Base-by-base conservation (phyloP, 2,329 filamentous ascomycete species). In the Xylariomycetidae sp. region DNA sequence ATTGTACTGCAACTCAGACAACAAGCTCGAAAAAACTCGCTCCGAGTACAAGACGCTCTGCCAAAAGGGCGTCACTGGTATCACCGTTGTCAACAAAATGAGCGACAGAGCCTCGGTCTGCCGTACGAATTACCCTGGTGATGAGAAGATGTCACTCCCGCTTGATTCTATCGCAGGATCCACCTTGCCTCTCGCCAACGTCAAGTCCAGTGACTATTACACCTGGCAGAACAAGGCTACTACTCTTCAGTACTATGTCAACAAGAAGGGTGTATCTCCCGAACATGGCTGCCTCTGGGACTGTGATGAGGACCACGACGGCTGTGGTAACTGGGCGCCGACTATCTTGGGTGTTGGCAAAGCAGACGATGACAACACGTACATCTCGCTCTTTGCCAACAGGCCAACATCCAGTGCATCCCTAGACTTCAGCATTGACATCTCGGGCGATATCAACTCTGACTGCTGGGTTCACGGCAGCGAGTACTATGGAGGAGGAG, bases 201-300 rank as follows among this genome's bases (percentile, higher is more conserved):
- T 90, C 29, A 66, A 83, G 45, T 78, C 81, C 40, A 57, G 59
- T 30, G 70, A 66, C 31, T 94, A 90, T 70, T 97, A 88, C 70
- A 64, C 70, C 41, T 94, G 87, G 86, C 49, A 86, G 53, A 76
- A 76, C 50, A 74, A 74, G 59, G 51, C 66, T 31, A 97, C 92
- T 33, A 89, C 87, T 30, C 89, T 89, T 27, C 92, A 97, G 67
- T 97, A 95, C 75, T 98, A 98, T 59, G 76, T 97, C 64, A 97
- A 97, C 76, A 85, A 85, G 51, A 73, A 77, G 49, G 88, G 88
- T 40, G 69, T 84, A 33, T 51, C 63, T 13, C 65, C 79, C 38
- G 59, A 78, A 45, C 64, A 89, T 10, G 85, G 77, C 31, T 98
- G 92, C 66, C 63, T 74, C 38, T 97, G 92, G 92, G 59, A 58